A percentile compares a stretch with the other conserved stretches of the same genome.
These are phyloP conservation scores for Caryopteris hybrid DNA, from an alignment of 305 asterid species.

Conservation along the genomic window DNA sequence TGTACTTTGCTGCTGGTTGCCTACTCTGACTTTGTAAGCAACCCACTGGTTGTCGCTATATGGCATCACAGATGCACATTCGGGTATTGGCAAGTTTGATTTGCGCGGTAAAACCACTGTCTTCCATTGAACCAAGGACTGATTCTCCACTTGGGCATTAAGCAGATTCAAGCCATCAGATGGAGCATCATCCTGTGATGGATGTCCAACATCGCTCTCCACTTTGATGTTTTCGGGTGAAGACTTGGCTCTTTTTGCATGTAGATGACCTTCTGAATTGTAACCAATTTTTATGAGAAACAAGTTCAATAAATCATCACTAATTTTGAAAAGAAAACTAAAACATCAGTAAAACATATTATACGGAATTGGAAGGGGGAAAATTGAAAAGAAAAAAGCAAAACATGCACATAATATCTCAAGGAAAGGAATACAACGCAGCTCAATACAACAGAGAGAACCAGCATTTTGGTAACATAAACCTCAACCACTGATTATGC, in stretches of 20 bases:
- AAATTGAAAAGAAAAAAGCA: not conserved
- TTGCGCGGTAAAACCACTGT: constrained; percentile 37
- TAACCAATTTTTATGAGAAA: not conserved
- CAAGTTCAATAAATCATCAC: not conserved
- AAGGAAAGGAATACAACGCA: not conserved
- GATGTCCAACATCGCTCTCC: constrained; percentile 22
- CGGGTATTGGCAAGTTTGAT: constrained; percentile 29
- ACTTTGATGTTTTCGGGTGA: constrained; percentile 22
- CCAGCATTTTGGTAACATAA: not conserved
- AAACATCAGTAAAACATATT: not conserved
- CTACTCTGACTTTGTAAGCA: constrained; percentile 27
- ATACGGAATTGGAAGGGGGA: not conserved
- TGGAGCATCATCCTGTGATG: constrained; percentile 9
- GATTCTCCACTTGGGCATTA: constrained; percentile 15
- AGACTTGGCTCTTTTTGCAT: constrained; percentile 37
- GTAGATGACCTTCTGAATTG: constrained; percentile 25
- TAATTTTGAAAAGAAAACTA: not conserved
- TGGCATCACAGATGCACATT: constrained; percentile 34
- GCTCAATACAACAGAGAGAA: not conserved
- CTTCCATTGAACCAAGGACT: constrained; percentile 14
- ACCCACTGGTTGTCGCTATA: constrained; percentile 49
- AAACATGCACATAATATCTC: not conserved
- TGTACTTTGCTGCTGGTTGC: constrained; percentile 17
- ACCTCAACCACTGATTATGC: not conserved
- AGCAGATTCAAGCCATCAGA: not conserved